Percentiles rank a stretch among this genome's conserved stretches.
Evolutionary conservation across 441 rosid genomes (phyloP).

Genomic region (Manihot esculenta): DNA sequence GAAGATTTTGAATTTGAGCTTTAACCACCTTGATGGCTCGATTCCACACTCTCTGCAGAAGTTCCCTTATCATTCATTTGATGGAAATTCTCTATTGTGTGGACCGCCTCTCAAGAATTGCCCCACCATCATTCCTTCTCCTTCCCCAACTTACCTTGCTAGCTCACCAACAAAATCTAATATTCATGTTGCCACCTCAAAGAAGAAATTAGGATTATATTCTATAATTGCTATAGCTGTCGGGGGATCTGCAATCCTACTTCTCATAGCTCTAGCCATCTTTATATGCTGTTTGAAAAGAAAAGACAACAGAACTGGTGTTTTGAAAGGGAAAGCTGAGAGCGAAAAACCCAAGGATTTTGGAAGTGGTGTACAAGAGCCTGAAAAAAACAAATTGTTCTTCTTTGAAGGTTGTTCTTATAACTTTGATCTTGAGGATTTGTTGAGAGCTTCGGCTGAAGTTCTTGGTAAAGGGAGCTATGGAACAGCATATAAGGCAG

Average conservation of each 20-base stretch:
- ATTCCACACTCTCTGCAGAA: conserved; percentile 50
- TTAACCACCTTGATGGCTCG: conserved; percentile 69
- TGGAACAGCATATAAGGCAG: conserved; percentile 91
- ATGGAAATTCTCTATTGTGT: conserved; percentile 68
- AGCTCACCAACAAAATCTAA: conserved; percentile 34
- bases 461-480: conserved; percentile 92
- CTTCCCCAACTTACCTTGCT: conserved; percentile 49
- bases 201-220: conserved; percentile 36
- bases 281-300: conserved; percentile 42
- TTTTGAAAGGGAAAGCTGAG: conserved; percentile 60
- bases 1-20: conserved; percentile 50
- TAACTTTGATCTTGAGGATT: conserved; percentile 80
- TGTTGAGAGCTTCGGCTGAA: conserved; percentile 91
- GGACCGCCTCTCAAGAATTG: conserved; percentile 62
- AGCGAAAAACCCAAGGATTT: conserved; percentile 57
- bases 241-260: conserved; percentile 42
- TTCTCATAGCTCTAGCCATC: conserved; percentile 39
- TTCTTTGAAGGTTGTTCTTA: conserved; percentile 74
- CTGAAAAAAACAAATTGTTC: conserved; percentile 79
- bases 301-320: conserved; percentile 35
- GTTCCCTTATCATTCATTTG: conserved; percentile 49
- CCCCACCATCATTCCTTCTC: conserved; percentile 33
- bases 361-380: conserved; percentile 78
- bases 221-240: conserved; percentile 55
- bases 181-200: conserved; percentile 23